Percentiles rank a stretch among this genome's conserved stretches.
Evolutionary conservation across 805 yeast genomes (phyloP).

Genomic region (Ogataea pini): DNA sequence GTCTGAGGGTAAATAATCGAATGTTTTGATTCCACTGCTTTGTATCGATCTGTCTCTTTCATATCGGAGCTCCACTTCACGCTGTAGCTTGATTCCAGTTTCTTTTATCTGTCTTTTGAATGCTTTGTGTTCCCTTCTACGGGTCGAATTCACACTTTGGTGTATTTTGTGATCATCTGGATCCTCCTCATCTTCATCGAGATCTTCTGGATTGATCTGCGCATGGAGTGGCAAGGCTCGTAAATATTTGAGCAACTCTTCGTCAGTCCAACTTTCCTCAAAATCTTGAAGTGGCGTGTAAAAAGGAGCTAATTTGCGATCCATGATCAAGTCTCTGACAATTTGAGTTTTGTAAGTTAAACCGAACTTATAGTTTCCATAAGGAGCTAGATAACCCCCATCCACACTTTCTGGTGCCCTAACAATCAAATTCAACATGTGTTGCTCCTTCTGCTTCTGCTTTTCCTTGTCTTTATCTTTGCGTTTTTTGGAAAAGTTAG

Average conservation of each 20-base stretch:
- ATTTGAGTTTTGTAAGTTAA: slow-evolving; percentile 71
- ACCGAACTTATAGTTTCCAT: slow-evolving; percentile 79
- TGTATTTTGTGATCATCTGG: slow-evolving; percentile 59
- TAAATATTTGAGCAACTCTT: slow-evolving; percentile 57
- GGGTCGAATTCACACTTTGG: slow-evolving; percentile 45
- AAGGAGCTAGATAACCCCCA: slow-evolving; percentile 93
- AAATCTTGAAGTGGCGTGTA: slow-evolving; percentile 85
- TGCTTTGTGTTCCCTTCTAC: slow-evolving; percentile 51
- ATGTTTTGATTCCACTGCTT: slow-evolving; percentile 28
- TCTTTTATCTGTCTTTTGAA: slow-evolving; percentile 42
- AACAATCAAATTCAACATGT: slow-evolving; percentile 58
- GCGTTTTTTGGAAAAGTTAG: slow-evolving; percentile 31
- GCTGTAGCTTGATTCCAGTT: slow-evolving; percentile 40
- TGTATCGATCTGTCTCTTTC: slow-evolving; percentile 32
- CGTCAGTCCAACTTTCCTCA: slow-evolving; percentile 69
- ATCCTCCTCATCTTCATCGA: slow-evolving; percentile 58
- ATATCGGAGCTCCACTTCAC: slow-evolving; percentile 36
- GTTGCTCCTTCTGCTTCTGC: slow-evolving; percentile 52
- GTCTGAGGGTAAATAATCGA: slow-evolving; percentile 39
- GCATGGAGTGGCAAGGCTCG: slow-evolving; percentile 59
- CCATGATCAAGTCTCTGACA: slow-evolving; percentile 69
- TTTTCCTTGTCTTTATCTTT: slow-evolving; percentile 53
- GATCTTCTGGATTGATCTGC: slow-evolving; percentile 45
- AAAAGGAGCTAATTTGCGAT: slow-evolving; percentile 82
- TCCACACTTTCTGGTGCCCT: slow-evolving; percentile 73